These are phyloP conservation scores for Luvunga scandens DNA, from an alignment of 345 rosid species.

Conservation along the genomic window DNA sequence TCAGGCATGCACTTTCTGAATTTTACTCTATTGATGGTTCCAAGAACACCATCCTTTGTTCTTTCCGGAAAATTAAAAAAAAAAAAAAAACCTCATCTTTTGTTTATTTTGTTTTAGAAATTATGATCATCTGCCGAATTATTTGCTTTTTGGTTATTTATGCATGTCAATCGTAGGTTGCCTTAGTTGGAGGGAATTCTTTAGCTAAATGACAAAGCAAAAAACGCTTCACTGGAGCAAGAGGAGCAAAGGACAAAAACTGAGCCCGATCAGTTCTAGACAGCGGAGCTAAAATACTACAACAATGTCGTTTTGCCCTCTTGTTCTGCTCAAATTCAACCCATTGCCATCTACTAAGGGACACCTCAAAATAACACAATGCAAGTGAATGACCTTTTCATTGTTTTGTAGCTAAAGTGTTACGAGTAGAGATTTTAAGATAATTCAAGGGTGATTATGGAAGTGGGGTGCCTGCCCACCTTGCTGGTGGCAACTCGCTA, in stretches of 20 bases:
- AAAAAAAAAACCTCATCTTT: too few relatives aligned
- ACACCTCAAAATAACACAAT: neutral
- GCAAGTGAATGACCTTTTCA: neutral
- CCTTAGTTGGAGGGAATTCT: too few relatives aligned
- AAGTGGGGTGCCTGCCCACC: neutral
- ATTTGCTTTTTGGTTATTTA: too few relatives aligned
- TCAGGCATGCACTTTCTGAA: too few relatives aligned
- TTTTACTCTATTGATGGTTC: too few relatives aligned
- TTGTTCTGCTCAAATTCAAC: neutral
- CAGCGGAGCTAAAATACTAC: neutral
- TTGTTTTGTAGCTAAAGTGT: neutral
- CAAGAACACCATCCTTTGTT: too few relatives aligned
- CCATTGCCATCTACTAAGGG: neutral
- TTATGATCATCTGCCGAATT: too few relatives aligned
- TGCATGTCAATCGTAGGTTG: too few relatives aligned
- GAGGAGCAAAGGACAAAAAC: constrained; percentile 10
- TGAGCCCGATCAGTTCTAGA: neutral
- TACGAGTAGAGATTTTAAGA: neutral
- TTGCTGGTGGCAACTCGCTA: constrained; percentile 20
- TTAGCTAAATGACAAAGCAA: neutral
- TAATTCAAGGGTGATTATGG: constrained; percentile 2
- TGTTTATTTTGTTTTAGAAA: too few relatives aligned
- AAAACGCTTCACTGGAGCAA: neutral
- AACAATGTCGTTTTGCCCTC: neutral
- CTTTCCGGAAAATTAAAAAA: too few relatives aligned